Percentiles rank a stretch among this genome's conserved stretches.
phyloP scores from a whole-genome alignment of 78 protist species.

The Cavenderia fasciculata region DNA sequence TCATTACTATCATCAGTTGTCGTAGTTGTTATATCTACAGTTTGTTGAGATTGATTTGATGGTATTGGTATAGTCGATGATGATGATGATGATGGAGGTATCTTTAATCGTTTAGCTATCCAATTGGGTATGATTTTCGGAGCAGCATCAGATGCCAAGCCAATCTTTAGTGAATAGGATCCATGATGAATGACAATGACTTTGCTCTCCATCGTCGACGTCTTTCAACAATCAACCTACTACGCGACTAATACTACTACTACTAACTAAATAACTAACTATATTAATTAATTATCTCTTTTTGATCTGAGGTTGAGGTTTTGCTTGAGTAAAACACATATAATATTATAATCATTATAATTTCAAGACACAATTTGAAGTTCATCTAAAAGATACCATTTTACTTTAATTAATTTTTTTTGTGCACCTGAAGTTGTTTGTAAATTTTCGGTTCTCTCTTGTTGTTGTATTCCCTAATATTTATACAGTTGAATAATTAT shows the following conservation, averaged over 20 bases:
- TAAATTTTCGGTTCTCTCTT: no score
- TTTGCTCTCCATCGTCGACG: constrained; percentile 42
- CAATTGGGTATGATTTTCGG: constrained; percentile 38
- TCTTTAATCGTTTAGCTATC: constrained; percentile 39
- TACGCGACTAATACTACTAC: neutral
- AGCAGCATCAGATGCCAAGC: constrained; percentile 36
- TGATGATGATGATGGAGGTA: neutral
- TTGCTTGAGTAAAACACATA: no score
- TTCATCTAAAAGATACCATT: no score
- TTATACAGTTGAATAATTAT: no score
- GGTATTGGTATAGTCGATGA: neutral
- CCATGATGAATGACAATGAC: constrained; percentile 71
- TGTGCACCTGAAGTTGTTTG: no score
- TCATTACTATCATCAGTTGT: neutral
- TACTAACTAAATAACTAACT: no score
- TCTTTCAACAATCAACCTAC: neutral
- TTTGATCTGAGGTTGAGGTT: no score
- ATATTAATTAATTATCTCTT: no score
- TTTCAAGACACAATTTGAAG: no score
- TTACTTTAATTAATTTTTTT: no score
- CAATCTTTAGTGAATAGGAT: constrained; percentile 41
- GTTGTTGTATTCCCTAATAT: no score
- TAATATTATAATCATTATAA: no score
- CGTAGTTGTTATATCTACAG: neutral
- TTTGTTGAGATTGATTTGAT: neutral